Conservation (phyloP, 805 yeast species). For the Zygoascus bituminiphila region DNA sequence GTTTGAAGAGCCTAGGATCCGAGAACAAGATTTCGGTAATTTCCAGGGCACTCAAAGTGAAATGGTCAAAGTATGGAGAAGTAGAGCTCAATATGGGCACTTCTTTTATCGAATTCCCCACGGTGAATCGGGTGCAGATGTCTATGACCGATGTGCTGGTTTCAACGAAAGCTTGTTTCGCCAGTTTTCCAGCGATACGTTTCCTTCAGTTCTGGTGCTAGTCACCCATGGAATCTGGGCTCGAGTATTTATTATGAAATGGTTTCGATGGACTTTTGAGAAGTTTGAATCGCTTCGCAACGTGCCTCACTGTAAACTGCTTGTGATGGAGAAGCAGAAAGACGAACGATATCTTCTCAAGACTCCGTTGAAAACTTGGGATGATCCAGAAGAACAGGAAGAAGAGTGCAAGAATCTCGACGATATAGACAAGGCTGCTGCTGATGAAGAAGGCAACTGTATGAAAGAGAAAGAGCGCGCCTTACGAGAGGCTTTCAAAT, state of each 20-base stretch:
- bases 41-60: slow-evolving; percentile 65
- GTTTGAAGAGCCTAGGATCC: slow-evolving; percentile 81
- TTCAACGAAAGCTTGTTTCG: slow-evolving; percentile 82
- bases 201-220: slow-evolving; percentile 73
- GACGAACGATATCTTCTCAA: slow-evolving; percentile 42
- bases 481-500: slow-evolving; percentile 11
- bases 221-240: slow-evolving; percentile 96
- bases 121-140: slow-evolving; percentile 96
- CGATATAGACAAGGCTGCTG: slow-evolving; percentile 6
- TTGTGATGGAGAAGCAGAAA: slow-evolving; percentile 60
- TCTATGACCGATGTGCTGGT: slow-evolving; percentile 82
- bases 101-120: slow-evolving; percentile 84
- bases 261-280: slow-evolving; percentile 92
- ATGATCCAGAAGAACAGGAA: slow-evolving; percentile 31
- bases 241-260: slow-evolving; percentile 83
- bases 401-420: slow-evolving; percentile 14
- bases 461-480: slow-evolving; percentile 13
- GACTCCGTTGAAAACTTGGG: slow-evolving; percentile 67
- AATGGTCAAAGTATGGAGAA: slow-evolving; percentile 77
- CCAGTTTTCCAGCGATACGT: slow-evolving; percentile 57
- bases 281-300: slow-evolving; percentile 77
- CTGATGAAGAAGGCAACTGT: slow-evolving; percentile 6
- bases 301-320: slow-evolving; percentile 75
- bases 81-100: slow-evolving; percentile 80
- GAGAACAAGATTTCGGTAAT: slow-evolving; percentile 94